Evolutionary conservation across 495 filamentous ascomycete species (phyloP), one percentile per base, ranked within the genome.

Genomic region (Schizothecium vesticola): DNA sequence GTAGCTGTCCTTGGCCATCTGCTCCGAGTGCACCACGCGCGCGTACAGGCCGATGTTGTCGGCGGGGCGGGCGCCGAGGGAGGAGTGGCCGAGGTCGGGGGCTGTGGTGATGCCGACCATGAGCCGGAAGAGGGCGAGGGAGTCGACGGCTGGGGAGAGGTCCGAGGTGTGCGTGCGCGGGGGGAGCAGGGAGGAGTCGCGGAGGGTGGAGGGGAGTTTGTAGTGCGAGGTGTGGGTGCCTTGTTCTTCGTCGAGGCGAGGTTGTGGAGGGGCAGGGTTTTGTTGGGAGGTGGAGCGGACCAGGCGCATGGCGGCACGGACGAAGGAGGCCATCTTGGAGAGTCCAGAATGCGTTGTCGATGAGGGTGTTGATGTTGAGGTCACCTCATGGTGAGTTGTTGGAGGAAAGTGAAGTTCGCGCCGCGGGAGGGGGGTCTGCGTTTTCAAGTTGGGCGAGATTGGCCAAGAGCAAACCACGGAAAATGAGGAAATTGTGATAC

Each of bases 41-140:
- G 65, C 65, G 57, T 66, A 66, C n/a, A 66, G 33, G 33, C 65
- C 65, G 65, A 66, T 66, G 57, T 66, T 66, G 56, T 66, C 65
- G 29, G 65, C 65, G 33, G 65, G 65, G 21, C 65, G 65, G 21
- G 56, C 43, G 43, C 43, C 24, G 21, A 28, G 22, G 11, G 55
- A 31, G 1, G 31, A n/a, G 57, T 25, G 23, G 28, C 56, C 57
- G 25, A 66, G 65, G 57, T 66, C 2, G 13, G 65, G 56, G 7
- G 29, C 29, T 1, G 29, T 33, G 19, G 65, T 36, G 56, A 66
- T 66, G 28, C 65, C 65, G 28, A 66, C 12, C 65, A 66, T 66
- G n/a, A 66, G 29, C 3, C 65, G 56, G 56, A 56, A 66, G 56
- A 66, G 29, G 6, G 65, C 51, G n/a, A 66, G 29, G 19, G 33